Evolutionary conservation across 495 filamentous ascomycete species (phyloP), one percentile per base, ranked within the genome.

Genomic region (Saxophila tyrrhenica): DNA sequence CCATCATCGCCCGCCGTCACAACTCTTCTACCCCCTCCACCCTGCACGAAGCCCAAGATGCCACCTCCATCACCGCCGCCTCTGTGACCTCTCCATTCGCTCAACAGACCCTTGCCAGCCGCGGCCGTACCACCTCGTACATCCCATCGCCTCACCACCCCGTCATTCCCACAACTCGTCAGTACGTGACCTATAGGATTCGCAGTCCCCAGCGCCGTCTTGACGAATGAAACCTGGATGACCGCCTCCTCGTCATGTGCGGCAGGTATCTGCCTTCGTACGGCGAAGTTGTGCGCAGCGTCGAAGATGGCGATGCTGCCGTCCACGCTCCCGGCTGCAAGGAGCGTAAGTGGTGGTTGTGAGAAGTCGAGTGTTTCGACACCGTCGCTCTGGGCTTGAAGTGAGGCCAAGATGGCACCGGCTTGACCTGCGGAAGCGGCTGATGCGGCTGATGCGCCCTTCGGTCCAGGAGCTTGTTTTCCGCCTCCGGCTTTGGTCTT

Each of bases 241-340:
- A 97, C 86, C 15, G 85, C 79, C 57, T 75, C 79, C 35, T 84
- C 91, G 20, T 89, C 82, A 67, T 97, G 84, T 7, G 88, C 92
- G 29, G 83, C 85, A 52, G 73, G 70, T 51, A 95, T 86, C 64
- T 91, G 81, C 47, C 84, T 71, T 35, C 92, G 75, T 39, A 91
- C 76, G 0, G 89, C 87, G 62, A 94, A 97, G 3, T 83, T 78
- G 48, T 88, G 82, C 32, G 86, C 78, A 0, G 82, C 79, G 68
- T 99, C 94, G 62, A 87, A 96, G 7, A 99, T 75, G 17, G 81
- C 86, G 61, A 99, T 90, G 39, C 77, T 85, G 39, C 90, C 89
- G 67, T 99, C 94, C 2, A 96, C 91, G 52, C 83, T 86, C 0
- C 89, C 90, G 0, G 89, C 83, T 1, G 92, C 94, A 15, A 99